A percentile compares a stretch with the other conserved stretches of the same genome.
phyloP scores from a whole-genome alignment of 2,329 filamentous ascomycete genomes.

The Aspergillus sp. region DNA sequence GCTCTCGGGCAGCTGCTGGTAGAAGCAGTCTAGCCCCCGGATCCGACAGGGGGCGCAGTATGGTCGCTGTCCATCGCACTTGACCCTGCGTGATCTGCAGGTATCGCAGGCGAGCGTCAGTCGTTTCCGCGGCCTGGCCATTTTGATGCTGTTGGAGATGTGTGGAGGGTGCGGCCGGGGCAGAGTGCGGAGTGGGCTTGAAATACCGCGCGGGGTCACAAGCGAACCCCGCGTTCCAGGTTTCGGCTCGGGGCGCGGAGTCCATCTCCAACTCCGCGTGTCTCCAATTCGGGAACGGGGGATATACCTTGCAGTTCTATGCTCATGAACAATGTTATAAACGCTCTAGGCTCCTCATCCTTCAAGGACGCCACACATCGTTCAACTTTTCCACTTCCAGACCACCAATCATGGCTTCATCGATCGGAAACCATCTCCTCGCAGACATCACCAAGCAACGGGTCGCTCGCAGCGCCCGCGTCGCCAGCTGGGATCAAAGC shows the following conservation, averaged over 20 bases:
- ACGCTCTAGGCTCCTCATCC: too few relatives aligned
- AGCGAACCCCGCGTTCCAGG: too few relatives aligned
- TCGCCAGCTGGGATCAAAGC: slow-evolving; percentile 38
- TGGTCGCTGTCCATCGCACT: slow-evolving; percentile 30
- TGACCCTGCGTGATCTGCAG: slow-evolving; percentile 29
- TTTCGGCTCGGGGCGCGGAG: too few relatives aligned
- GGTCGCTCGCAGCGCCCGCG: slow-evolving; percentile 31
- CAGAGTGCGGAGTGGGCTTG: neutral
- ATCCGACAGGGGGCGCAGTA: slow-evolving; percentile 26
- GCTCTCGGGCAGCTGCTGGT: slow-evolving; percentile 8
- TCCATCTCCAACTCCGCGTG: too few relatives aligned
- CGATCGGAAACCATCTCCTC: slow-evolving; percentile 6
- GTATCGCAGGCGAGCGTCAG: slow-evolving; percentile 27
- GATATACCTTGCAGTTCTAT: too few relatives aligned
- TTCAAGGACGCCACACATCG: neutral
- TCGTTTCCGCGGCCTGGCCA: slow-evolving; percentile 17
- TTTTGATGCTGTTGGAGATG: neutral
- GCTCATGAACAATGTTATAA: too few relatives aligned
- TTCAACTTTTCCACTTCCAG: too few relatives aligned
- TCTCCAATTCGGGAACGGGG: too few relatives aligned
- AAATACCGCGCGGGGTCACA: too few relatives aligned
- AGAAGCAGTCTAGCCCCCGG: slow-evolving; percentile 21
- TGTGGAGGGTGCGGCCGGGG: neutral
- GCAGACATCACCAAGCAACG: slow-evolving; percentile 9
- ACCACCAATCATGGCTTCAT: neutral